A percentile compares a stretch with the other conserved stretches of the same genome.
Conservation (phyloP, 2,329 filamentous ascomycete species). For the Fusarium illudens region DNA sequence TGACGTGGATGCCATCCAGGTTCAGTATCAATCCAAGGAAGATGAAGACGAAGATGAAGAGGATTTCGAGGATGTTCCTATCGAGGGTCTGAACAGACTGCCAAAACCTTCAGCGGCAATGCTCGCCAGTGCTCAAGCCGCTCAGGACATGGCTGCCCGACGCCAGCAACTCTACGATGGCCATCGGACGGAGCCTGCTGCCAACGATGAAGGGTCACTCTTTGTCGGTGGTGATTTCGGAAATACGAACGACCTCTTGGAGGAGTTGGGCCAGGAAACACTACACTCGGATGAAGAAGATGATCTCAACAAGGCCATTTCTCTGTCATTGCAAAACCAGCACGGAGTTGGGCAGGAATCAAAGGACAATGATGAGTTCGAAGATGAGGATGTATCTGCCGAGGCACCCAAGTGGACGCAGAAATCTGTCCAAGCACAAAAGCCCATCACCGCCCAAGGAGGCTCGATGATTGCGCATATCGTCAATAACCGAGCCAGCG, state of each 20-base stretch:
- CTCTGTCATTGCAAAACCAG: constrained; percentile 79
- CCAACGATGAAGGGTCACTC: constrained; percentile 58
- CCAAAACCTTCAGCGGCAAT: constrained; percentile 62
- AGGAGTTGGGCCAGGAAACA: constrained; percentile 49
- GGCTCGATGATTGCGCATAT: constrained; percentile 75
- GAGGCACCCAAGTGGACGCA: constrained; percentile 63
- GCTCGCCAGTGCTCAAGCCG: constrained; percentile 37
- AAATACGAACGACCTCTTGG: constrained; percentile 22
- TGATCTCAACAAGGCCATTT: constrained; percentile 83
- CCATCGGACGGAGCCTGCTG: constrained; percentile 20
- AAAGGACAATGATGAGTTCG: constrained; percentile 56
- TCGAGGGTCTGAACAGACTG: constrained; percentile 86
- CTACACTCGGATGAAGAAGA: constrained; percentile 56
- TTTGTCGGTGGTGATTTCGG: constrained; percentile 50
- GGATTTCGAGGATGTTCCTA: constrained; percentile 92
- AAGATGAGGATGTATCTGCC: constrained; percentile 62
- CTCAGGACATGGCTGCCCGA: constrained; percentile 37
- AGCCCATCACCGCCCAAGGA: constrained; percentile 59
- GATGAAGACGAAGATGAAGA: constrained; percentile 74
- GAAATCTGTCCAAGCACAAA: constrained; percentile 58
- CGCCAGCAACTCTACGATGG: constrained; percentile 43
- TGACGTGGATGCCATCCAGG: constrained; percentile 77
- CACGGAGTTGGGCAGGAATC: constrained; percentile 52
- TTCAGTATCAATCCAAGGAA: constrained; percentile 64
- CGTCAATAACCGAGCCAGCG: constrained; percentile 76